Conservation (phyloP, 2,329 filamentous ascomycete genomes). For the Trichothecium sympodiale region DNA sequence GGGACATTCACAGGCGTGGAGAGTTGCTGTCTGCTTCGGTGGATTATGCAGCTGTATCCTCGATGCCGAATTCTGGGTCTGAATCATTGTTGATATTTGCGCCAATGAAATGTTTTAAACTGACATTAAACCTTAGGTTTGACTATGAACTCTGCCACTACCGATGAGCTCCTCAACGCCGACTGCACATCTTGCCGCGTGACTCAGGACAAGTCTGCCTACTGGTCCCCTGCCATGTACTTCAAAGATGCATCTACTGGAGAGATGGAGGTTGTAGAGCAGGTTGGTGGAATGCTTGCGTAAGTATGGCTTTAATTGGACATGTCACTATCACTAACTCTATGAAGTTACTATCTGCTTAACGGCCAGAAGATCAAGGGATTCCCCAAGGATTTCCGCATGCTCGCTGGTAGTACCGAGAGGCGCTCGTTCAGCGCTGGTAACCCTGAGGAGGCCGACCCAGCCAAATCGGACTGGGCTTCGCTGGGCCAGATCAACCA, state of each 20-base stretch:
- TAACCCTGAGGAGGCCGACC: slow-evolving; percentile 52
- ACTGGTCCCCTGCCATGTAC: slow-evolving; percentile 74
- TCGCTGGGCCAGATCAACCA: slow-evolving; percentile 53
- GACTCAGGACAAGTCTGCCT: slow-evolving; percentile 72
- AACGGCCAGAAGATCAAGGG: slow-evolving; percentile 54
- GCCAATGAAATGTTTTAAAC: neutral
- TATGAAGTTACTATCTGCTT: slow-evolving; percentile 72
- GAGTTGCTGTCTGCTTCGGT: no score
- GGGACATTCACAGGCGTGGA: no score
- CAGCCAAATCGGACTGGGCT: slow-evolving; percentile 60
- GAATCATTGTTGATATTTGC: neutral
- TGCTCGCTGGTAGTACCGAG: slow-evolving; percentile 65
- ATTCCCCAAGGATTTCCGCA: slow-evolving; percentile 68
- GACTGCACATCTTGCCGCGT: slow-evolving; percentile 76
- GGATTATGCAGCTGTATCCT: no score
- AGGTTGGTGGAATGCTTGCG: slow-evolving; percentile 77
- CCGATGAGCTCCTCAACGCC: slow-evolving; percentile 44
- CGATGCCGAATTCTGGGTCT: slow-evolving; percentile 3
- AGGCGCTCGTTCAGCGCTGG: slow-evolving; percentile 61
- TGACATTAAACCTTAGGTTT: slow-evolving; percentile 42
- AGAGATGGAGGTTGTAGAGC: slow-evolving; percentile 55
- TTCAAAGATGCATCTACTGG: slow-evolving; percentile 58
- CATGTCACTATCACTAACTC: neutral
- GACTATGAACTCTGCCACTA: slow-evolving; percentile 37
- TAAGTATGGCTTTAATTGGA: slow-evolving; percentile 44